Percentiles rank a stretch among this genome's conserved stretches.
Evolutionary conservation across 2,329 filamentous ascomycete species (phyloP).

Genomic region (Trichoderma brevicompactum): DNA sequence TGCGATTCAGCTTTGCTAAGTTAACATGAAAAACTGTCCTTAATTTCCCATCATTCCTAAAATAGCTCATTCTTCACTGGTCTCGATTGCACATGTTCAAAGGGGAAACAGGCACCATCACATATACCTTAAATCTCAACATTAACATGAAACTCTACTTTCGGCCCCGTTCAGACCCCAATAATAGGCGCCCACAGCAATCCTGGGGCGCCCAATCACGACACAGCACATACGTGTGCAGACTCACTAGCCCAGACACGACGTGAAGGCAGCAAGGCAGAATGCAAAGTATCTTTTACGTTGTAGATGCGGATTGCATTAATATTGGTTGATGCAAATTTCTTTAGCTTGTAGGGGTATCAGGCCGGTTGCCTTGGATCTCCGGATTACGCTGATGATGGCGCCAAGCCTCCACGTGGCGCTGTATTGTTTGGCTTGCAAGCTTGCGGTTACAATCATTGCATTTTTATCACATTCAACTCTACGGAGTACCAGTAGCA

Average conservation of each 20-base stretch:
- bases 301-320: background rate
- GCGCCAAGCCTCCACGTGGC: background rate
- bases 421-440: background rate
- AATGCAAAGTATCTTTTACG: background rate
- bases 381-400: background rate
- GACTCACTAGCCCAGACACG: background rate
- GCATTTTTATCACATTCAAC: no score
- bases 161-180: no score
- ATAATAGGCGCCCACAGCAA: background rate
- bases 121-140: background rate
- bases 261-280: background rate
- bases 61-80: background rate
- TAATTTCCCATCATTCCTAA: conserved; percentile 4
- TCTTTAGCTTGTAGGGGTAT: no score
- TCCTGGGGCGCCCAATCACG: background rate
- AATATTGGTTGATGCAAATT: no score
- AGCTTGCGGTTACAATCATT: no score
- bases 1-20: background rate
- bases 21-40: background rate
- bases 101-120: background rate
- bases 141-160: conserved; percentile 4
- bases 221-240: background rate
- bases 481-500: no score
- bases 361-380: background rate
- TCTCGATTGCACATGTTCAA: background rate